phyloP scores from a whole-genome alignment of 306 rosid species.

The Canavalia ensiformis region DNA sequence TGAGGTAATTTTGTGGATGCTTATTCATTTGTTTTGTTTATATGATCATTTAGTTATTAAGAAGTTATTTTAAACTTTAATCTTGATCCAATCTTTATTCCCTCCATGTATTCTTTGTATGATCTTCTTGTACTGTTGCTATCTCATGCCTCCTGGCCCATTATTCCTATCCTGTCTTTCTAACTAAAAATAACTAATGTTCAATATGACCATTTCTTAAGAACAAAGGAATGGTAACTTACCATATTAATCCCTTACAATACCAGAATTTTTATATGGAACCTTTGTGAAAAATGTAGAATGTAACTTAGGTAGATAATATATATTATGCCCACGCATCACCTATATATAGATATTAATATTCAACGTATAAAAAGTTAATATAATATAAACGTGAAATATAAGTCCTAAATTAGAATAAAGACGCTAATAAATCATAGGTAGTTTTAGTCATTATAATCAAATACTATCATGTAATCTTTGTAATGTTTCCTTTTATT shows the following conservation, averaged over 20 bases:
- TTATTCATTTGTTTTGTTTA: no score
- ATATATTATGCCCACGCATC: not conserved
- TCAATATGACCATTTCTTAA: conserved; percentile 64
- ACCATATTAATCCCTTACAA: conserved; percentile 51
- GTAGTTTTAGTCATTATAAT: not conserved
- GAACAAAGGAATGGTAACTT: conserved; percentile 66
- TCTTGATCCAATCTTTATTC: conserved; percentile 33
- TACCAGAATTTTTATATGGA: not conserved
- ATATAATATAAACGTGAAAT: not conserved
- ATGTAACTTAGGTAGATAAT: not conserved
- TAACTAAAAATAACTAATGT: conserved; percentile 48
- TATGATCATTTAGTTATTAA: no score
- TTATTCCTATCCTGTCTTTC: conserved; percentile 48
- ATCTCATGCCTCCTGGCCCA: conserved; percentile 55
- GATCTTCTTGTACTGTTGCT: conserved; percentile 60
- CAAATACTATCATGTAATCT: conserved; percentile 17
- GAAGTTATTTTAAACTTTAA: no score
- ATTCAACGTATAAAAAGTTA: conserved; percentile 2
- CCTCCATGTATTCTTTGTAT: conserved; percentile 64
- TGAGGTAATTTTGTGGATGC: no score
- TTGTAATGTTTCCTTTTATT: not conserved
- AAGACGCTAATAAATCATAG: not conserved
- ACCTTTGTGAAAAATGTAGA: not conserved
- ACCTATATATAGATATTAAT: not conserved
- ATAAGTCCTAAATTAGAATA: not conserved